Percentiles rank a stretch among this genome's conserved stretches.
Evolutionary conservation across 1,284 basidiomycete species (phyloP).

Genomic region (Cutaneotrichosporon mucoides): DNA sequence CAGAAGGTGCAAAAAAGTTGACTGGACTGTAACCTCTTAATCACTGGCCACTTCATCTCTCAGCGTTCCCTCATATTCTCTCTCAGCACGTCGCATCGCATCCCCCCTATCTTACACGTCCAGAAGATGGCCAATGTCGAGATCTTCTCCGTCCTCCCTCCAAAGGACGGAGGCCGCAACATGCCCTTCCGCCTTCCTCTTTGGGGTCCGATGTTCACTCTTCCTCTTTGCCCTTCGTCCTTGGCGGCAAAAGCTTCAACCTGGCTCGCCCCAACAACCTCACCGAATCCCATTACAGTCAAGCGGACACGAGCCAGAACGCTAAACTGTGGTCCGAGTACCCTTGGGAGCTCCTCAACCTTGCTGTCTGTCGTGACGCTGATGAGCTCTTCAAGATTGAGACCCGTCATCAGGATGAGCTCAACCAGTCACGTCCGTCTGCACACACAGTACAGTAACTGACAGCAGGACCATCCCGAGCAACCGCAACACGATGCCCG

Average conservation of each 20-base stretch:
- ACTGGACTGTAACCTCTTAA: no score
- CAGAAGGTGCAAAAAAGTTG: no score
- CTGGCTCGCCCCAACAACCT: neutral
- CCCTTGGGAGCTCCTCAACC: neutral
- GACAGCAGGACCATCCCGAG: no score
- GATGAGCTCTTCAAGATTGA: neutral
- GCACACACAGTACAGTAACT: no score
- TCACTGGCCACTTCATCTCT: no score
- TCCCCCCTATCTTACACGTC: no score
- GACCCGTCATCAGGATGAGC: neutral
- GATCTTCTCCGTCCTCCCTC: neutral
- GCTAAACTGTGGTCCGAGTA: neutral
- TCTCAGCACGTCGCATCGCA: no score
- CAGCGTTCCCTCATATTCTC: no score
- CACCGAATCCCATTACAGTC: neutral
- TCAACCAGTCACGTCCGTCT: neutral
- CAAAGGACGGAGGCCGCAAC: neutral
- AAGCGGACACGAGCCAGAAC: neutral
- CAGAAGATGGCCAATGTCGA: neutral
- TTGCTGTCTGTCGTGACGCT: neutral
- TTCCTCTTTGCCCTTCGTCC: neutral
- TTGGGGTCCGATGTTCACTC: neutral
- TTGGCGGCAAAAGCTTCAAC: neutral
- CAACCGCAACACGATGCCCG: no score
- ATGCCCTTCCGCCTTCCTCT: neutral